Base-by-base conservation (phyloP, 176 grass and related monocot species). In the Hyparrhenia diplandra region DNA sequence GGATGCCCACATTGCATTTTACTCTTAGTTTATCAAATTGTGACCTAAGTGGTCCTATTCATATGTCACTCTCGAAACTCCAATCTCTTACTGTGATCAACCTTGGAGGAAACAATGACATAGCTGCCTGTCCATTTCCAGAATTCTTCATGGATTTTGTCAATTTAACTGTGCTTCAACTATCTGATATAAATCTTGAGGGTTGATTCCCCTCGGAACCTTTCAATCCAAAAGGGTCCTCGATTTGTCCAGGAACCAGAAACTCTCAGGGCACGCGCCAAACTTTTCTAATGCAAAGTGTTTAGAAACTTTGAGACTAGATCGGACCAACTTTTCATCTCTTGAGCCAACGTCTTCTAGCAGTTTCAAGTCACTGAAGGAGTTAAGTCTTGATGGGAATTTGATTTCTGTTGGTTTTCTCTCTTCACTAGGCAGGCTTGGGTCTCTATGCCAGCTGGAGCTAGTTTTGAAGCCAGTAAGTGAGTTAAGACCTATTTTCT, bases 81-180 rank as follows among this genome's bases (percentile, higher is more conserved):
- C 35, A 62, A 12, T 62, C 74, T 42, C 74, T 77, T 16, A 1
- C 0, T 62, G 36, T 77, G n/a, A 62, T 77, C 55, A 61, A 76
- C 35, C 4, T 77, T 8, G 35, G 40, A 18, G 6, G 1, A 1
- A 77, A 58, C 12, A 0, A 18, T 29, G 4, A 6, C 11, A 34
- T 54, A 6, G 4, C 30, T 8, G 36, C n/a, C 1, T 21, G 64
- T 46, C 63, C 35, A 34, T 17, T 84, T 83, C 80, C 80, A 21
- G 69, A 54, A 5, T 74, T 83, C 13, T 83, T 83, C 0, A 24
- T n/a, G 1, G 58, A 83, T 83, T 83, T 83, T 65, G 21, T 3
- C 59, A 65, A 83, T 65, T 27, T 83, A 64, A 74, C 41, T 9
- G 42, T 39, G 41, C 80, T 83, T 37, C 80, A 52, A 29, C 69